These are phyloP conservation scores for Elsinoe perseae DNA, from an alignment of 2,329 filamentous ascomycete genomes.

Conservation along the genomic window DNA sequence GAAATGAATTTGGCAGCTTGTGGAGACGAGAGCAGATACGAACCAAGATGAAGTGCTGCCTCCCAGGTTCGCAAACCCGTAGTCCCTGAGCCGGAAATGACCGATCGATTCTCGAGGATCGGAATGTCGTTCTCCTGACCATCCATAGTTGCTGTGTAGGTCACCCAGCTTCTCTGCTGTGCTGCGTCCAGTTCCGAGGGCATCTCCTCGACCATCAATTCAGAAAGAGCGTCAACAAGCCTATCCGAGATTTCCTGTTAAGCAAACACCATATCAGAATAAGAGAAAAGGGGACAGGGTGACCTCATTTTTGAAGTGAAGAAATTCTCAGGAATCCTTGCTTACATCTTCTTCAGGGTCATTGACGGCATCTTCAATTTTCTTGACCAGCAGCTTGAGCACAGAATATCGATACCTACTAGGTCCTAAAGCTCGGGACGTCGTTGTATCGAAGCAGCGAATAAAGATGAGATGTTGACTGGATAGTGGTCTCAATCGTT, in stretches of 20 bases:
- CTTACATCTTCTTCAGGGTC: conserved; percentile 86
- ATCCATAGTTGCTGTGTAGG: conserved; percentile 43
- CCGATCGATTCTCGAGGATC: conserved; percentile 59
- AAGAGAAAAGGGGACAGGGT: conserved; percentile 20
- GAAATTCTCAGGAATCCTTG: conserved; percentile 19
- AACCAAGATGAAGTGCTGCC: conserved; percentile 64
- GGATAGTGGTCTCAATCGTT: conserved; percentile 50
- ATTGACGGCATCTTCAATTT: conserved; percentile 65
- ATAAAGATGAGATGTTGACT: conserved; percentile 61
- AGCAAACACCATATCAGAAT: conserved; percentile 22
- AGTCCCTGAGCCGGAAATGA: conserved; percentile 63
- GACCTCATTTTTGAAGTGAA: conserved; percentile 16
- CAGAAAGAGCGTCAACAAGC: conserved; percentile 61
- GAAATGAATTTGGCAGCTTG: conserved; percentile 36
- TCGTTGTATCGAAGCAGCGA: conserved; percentile 56
- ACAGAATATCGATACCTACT: conserved; percentile 61
- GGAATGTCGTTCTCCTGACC: conserved; percentile 40
- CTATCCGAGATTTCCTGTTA: conserved; percentile 73
- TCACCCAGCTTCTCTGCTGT: conserved; percentile 68
- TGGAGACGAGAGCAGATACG: conserved; percentile 50
- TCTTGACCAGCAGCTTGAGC: conserved; percentile 62
- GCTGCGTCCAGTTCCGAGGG: conserved; percentile 58
- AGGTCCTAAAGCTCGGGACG: conserved; percentile 53
- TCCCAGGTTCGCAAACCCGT: conserved; percentile 78
- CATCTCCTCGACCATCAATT: conserved; percentile 55